phyloP scores from a whole-genome alignment of 108 stramenopile species.

The Nitzschia inconspicua region DNA sequence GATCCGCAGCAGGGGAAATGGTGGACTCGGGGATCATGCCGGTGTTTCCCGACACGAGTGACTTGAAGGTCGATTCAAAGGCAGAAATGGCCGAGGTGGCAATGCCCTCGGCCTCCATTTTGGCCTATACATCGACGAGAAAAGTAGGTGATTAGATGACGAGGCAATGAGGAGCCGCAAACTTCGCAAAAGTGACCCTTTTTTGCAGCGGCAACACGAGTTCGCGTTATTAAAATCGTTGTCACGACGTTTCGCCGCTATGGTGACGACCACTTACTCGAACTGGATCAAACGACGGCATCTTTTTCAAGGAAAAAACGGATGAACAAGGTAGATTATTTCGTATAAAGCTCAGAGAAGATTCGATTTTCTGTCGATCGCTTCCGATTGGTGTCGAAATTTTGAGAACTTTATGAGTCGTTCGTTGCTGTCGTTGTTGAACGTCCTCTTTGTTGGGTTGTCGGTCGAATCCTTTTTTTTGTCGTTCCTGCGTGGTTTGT shows the following conservation, averaged over 20 bases:
- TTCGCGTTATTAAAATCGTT: not conserved
- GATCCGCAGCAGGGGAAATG: conserved; percentile 90
- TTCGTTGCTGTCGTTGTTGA: too few relatives aligned
- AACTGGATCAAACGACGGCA: not conserved
- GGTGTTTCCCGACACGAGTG: conserved; percentile 91
- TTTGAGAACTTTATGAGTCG: too few relatives aligned
- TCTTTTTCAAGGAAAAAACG: too few relatives aligned
- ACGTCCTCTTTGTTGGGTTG: too few relatives aligned
- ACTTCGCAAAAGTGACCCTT: not conserved
- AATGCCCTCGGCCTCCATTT: conserved; percentile 91
- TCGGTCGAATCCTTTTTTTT: too few relatives aligned
- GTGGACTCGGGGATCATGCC: conserved; percentile 94
- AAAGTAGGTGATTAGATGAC: not conserved
- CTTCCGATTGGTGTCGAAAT: too few relatives aligned
- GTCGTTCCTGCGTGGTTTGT: too few relatives aligned
- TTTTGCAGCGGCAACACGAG: not conserved
- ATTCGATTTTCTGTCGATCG: too few relatives aligned
- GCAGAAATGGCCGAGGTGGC: conserved; percentile 87
- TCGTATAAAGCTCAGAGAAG: not conserved
- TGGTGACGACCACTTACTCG: not conserved
- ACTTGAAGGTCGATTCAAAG: conserved; percentile 86
- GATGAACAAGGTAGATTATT: not conserved
- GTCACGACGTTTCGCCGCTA: not conserved
- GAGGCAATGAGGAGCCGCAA: not conserved
- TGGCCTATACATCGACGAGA: conserved; percentile 41